Base-by-base conservation (phyloP, 345 rosid genomes). In the Camelina laxa region DNA sequence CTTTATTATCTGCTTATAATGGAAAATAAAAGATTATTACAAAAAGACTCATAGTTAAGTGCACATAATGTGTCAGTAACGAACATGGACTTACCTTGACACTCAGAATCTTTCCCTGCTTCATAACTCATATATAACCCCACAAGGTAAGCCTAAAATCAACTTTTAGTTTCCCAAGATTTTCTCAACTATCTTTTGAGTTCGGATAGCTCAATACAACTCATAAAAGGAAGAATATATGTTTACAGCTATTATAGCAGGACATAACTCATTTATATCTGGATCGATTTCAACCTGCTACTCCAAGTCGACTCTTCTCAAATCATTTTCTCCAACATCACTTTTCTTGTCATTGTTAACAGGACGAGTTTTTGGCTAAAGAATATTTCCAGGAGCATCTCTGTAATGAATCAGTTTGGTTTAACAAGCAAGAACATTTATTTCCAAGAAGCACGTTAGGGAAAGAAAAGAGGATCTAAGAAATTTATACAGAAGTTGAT, bases 361-460 rank as follows among this genome's bases (percentile, higher is more conserved):
- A 16, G n/a, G n/a, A n/a, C n/a, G n/a, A n/a, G n/a, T n/a, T n/a
- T n/a, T n/a, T n/a, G 83, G 82, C 77, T 60, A 71, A 51, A 95
- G 89, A 78, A 95, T 80, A 85, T 92, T 64, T 22, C 56, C 77
- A 42, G 99, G 96, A 81, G 97, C 92, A 87, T 88, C 96, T 89
- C 99, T 94, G 82, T 60, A 78, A 65, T 65, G 41, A 65, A 6
- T 38, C 45, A 35, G 65, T 22, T 55, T 69, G 24, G 60, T 50
- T n/a, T 54, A 54, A 61, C 27, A 15, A 48, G 63, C 38, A 60
- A 2, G 12, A 31, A 9, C 58, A 62, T 24, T 57, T 47, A 56
- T 56, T 54, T 60, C 53, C 35, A 67, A 20, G 41, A 60, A 53
- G 57, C 55, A 53, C 20, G 11, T 42, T 47, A n/a, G 4, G 48